Base-by-base conservation (phyloP, 768 basidiomycete genomes). In the Tricholoma hemisulphureum region DNA sequence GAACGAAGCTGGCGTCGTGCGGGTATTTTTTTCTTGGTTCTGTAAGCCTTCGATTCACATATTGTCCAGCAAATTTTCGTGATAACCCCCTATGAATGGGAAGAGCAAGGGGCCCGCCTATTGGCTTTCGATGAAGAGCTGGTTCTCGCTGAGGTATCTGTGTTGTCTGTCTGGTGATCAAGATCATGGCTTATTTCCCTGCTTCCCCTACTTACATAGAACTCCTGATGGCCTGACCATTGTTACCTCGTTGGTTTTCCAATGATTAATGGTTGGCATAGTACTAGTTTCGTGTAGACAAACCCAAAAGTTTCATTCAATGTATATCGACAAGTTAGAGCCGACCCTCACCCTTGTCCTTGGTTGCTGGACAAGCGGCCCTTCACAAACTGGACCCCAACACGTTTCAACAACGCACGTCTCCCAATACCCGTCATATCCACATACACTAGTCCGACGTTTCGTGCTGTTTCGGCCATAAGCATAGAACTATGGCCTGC, bases 401-500 rank as follows among this genome's bases (percentile, higher is more conserved):
- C 83, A 58, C 77, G 80, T 74, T 78, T 87, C 66, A 93, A 69
- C 53, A 93, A 69, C 11, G 89, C 90, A 46, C 82, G 75, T 56
- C 88, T 75, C 8, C 88, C 89, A 34, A 93, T 82, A 0, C 89
- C 89, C 2, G 79, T 72, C 76, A 88, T 79, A 67, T 92, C 90
- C 37, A 92, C 80, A 70, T 91, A 93, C 20, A 93, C 86, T 34
- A 91, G 75, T 3, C 81, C 86, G 11, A 89, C 83, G 70, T 92
- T 91, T 59, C 82, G 76, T 31, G 85, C 86, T 0, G 86, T 84
- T 7, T 84, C 85, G 6, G 86, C 82, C 57, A 87, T 73, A 53
- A 88, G 71, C 50, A 79, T 69, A 2, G 85, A 83, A 18, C 79
- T 83, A 45, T 84, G 76, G 9, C 77, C 86, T 6, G 85, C 87